Conservation (phyloP, 257 asterid species). For the Solanum tarapatanum region DNA sequence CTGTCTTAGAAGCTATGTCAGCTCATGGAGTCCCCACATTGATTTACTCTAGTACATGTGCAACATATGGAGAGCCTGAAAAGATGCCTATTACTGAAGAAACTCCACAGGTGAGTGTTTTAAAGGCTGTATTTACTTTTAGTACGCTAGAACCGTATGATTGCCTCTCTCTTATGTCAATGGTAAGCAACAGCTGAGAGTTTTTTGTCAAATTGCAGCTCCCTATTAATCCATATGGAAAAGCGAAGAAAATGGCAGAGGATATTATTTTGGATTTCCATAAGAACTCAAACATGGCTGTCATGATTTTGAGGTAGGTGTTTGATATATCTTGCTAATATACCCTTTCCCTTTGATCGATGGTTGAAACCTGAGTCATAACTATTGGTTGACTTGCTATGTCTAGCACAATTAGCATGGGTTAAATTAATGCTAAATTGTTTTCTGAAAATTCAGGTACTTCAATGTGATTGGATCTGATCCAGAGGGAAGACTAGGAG, state of each 20-base stretch:
- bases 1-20: conserved; percentile 70
- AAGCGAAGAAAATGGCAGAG: conserved; percentile 98
- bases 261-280: conserved; percentile 88
- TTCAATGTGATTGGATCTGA: conserved; percentile 56
- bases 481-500: conserved; percentile 91
- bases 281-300: conserved; percentile 79
- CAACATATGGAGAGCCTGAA: conserved; percentile 91
- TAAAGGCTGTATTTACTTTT: background rate
- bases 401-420: background rate
- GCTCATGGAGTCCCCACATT: conserved; percentile 51
- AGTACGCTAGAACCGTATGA: background rate
- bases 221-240: conserved; percentile 92
- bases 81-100: conserved; percentile 82
- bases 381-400: background rate
- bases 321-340: background rate
- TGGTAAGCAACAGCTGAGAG: background rate
- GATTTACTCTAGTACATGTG: conserved; percentile 88
- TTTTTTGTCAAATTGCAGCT: conserved; percentile 26
- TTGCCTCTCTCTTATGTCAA: background rate
- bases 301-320: conserved; percentile 74
- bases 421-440: background rate
- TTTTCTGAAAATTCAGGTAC: conserved; percentile 21
- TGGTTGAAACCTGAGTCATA: background rate
- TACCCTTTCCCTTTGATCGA: background rate
- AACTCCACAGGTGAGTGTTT: conserved; percentile 50